phyloP scores from a whole-genome alignment of 345 rosid genomes.

The Lepidium didymum region DNA sequence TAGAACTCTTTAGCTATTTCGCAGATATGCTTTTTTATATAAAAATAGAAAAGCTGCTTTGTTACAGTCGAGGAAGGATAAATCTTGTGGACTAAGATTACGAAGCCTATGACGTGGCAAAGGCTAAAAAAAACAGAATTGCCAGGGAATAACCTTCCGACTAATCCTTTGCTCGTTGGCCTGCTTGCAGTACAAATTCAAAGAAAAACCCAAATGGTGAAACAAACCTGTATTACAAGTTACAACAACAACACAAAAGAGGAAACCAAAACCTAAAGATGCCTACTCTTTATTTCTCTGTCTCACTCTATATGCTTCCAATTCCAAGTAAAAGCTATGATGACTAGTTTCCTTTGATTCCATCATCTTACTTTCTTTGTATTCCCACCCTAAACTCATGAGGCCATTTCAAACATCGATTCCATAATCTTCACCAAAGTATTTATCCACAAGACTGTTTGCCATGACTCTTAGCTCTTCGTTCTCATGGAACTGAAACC shows the following conservation, averaged over 20 bases:
- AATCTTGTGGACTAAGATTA: no score
- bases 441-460: conserved; percentile 74
- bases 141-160: background rate
- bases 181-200: background rate
- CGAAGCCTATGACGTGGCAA: no score
- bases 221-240: conserved; percentile 22
- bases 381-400: background rate
- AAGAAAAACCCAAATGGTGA: background rate
- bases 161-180: background rate
- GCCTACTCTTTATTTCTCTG: no score
- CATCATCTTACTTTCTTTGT: conserved; percentile 3
- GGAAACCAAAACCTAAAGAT: background rate
- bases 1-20: no score
- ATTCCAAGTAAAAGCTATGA: conserved; percentile 5
- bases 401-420: conserved; percentile 33
- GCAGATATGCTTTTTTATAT: no score
- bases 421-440: conserved; percentile 91
- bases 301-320: background rate
- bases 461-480: conserved; percentile 95
- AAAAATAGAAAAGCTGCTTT: no score
- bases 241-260: conserved; percentile 13
- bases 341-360: conserved; percentile 13
- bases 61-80: no score
- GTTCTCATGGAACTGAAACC: conserved; percentile 92
- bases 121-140: background rate